Percentiles rank a stretch among this genome's conserved stretches.
phyloP scores from a whole-genome alignment of 306 rosid genomes.

The Fragaria ananassa region DNA sequence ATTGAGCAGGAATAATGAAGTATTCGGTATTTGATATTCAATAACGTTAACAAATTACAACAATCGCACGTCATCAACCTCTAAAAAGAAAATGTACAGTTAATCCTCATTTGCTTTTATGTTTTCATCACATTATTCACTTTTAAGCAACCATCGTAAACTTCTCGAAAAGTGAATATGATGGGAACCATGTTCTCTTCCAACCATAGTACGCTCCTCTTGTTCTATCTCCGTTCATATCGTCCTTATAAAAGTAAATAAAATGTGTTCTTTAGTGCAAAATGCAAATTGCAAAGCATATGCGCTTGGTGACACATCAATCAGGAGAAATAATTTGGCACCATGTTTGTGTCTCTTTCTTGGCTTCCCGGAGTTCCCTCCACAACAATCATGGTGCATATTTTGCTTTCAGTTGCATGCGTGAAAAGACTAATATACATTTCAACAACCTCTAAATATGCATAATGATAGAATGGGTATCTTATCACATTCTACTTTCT shows the following conservation, averaged over 20 bases:
- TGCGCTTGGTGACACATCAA: slow-evolving; percentile 3
- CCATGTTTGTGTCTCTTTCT: background rate
- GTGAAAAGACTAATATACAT: background rate
- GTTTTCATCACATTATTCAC: too few species aligned
- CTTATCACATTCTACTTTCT: background rate
- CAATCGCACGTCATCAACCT: too few species aligned
- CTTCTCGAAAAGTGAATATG: background rate
- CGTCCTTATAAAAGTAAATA: background rate
- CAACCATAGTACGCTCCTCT: background rate
- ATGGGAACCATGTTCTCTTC: background rate
- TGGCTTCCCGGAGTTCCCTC: background rate
- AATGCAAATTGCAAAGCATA: background rate
- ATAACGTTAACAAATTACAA: too few species aligned
- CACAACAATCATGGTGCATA: background rate
- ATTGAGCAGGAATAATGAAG: too few species aligned
- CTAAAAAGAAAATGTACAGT: too few species aligned
- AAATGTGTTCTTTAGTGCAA: background rate
- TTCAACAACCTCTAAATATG: background rate
- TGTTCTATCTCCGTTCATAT: background rate
- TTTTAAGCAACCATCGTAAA: too few species aligned
- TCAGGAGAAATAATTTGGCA: background rate
- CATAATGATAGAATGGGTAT: background rate
- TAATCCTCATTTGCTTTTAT: too few species aligned
- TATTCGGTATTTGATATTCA: too few species aligned
- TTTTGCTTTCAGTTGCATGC: slow-evolving; percentile 13